A percentile compares a stretch with the other conserved stretches of the same genome.
Conservation (phyloP, 2,329 filamentous ascomycete species). For the Calonectria pseudoturangicola region DNA sequence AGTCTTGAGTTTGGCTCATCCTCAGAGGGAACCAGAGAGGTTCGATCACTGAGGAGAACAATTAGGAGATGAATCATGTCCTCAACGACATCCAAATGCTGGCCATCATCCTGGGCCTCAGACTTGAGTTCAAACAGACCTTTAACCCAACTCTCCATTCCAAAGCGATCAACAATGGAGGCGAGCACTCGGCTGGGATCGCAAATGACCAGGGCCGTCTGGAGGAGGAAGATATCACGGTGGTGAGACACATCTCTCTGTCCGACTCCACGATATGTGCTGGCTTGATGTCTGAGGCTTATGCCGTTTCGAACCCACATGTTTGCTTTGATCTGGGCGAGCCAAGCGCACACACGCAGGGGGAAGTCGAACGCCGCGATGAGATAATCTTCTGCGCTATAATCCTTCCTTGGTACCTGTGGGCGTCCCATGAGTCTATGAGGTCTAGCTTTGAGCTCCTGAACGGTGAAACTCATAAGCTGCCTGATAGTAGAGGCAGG, state of each 20-base stretch:
- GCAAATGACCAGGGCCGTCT: slow-evolving; percentile 92
- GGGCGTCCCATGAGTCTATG: slow-evolving; percentile 75
- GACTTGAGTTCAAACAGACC: slow-evolving; percentile 85
- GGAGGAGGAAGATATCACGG: slow-evolving; percentile 93
- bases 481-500: slow-evolving; percentile 78
- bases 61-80: slow-evolving; percentile 97
- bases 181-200: slow-evolving; percentile 88
- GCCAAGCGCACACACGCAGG: slow-evolving; percentile 93
- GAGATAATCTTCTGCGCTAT: slow-evolving; percentile 84
- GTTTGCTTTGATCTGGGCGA: slow-evolving; percentile 97
- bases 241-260: slow-evolving; percentile 96
- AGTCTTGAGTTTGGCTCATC: slow-evolving; percentile 79
- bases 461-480: slow-evolving; percentile 82
- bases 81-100: slow-evolving; percentile 94
- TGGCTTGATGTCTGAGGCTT: slow-evolving; percentile 95
- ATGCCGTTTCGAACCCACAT: slow-evolving; percentile 99
- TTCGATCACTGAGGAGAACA: slow-evolving; percentile 91
- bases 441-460: slow-evolving; percentile 80
- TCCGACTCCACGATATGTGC: slow-evolving; percentile 91
- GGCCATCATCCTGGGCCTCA: slow-evolving; percentile 86
- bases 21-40: slow-evolving; percentile 82
- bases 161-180: slow-evolving; percentile 93
- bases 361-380: slow-evolving; percentile 95
- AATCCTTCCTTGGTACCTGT: slow-evolving; percentile 73
- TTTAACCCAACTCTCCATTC: slow-evolving; percentile 90